These are phyloP conservation scores for Fusarium sp. DNA, from an alignment of 2,329 filamentous ascomycete species.

Conservation along the genomic window DNA sequence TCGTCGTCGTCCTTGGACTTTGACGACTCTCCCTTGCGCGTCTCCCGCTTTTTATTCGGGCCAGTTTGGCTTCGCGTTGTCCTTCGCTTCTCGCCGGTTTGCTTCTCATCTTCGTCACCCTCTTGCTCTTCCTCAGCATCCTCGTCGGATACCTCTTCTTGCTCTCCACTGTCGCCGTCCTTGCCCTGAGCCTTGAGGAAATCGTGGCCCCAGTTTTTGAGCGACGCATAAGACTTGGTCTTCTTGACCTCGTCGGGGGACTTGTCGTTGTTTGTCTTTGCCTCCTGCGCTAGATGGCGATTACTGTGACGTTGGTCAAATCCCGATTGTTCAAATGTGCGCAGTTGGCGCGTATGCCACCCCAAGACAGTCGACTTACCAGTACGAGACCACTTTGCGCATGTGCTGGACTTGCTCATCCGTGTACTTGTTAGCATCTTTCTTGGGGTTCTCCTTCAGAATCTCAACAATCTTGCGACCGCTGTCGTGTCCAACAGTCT, in stretches of 20 bases:
- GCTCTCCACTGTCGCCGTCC: conserved; percentile 6
- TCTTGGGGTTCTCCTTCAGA: conserved; percentile 67
- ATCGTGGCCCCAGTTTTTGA: conserved; percentile 71
- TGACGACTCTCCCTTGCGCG: conserved; percentile 35
- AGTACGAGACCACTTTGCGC: conserved; percentile 70
- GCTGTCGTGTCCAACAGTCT: conserved; percentile 71
- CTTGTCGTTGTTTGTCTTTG: conserved; percentile 64
- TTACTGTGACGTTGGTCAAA: conserved; percentile 52
- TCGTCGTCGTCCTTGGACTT: conserved; percentile 31
- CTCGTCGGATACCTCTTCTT: conserved; percentile 18
- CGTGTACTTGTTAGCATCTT: conserved; percentile 64
- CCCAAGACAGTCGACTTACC: conserved; percentile 45
- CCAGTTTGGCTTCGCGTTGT: conserved; percentile 35
- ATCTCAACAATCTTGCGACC: conserved; percentile 71
- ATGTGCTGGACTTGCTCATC: conserved; percentile 66
- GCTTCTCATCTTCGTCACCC: conserved; percentile 29
- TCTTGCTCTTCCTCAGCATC: conserved; percentile 23
- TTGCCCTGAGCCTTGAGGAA: conserved; percentile 53
- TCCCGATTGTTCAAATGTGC: too few relatives aligned
- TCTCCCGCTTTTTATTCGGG: conserved; percentile 48
- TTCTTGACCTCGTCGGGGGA: conserved; percentile 54
- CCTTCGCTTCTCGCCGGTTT: conserved; percentile 43
- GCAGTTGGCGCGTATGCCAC: neutral
- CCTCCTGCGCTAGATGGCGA: conserved; percentile 71
- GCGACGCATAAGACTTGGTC: conserved; percentile 64